Conservation (phyloP, 2,329 filamentous ascomycete genomes). For the Corinectria fuckeliana region DNA sequence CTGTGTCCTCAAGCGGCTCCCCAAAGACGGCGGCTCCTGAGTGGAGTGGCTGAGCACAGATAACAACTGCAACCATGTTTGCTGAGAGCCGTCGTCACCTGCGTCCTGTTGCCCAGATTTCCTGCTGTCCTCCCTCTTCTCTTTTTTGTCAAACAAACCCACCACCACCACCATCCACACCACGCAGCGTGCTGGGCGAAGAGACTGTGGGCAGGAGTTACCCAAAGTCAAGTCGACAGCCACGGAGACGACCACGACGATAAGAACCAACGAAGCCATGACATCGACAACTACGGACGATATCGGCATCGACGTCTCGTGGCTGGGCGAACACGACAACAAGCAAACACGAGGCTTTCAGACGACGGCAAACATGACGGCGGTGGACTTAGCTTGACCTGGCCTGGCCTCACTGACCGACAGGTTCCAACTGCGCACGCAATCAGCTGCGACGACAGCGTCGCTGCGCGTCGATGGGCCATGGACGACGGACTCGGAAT, state of each 20-base stretch:
- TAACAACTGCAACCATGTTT: constrained; percentile 1
- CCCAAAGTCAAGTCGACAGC: neutral
- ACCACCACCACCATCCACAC: constrained; percentile 14
- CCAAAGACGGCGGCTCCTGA: neutral
- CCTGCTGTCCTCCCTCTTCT: constrained; percentile 33
- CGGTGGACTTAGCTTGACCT: constrained; percentile 20
- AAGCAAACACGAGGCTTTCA: constrained; percentile 26
- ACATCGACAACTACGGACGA: constrained; percentile 11
- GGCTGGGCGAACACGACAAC: constrained; percentile 29
- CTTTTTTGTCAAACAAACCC: constrained; percentile 32
- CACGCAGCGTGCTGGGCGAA: constrained; percentile 19
- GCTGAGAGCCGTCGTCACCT: constrained; percentile 23
- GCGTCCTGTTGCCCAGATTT: constrained; percentile 26
- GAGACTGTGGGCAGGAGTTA: neutral
- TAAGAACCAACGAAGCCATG: neutral
- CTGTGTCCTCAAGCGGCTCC: constrained; percentile 20
- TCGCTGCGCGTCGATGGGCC: constrained; percentile 35
- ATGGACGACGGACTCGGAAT: constrained; percentile 34
- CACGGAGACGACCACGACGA: neutral
- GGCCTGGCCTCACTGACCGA: constrained; percentile 23
- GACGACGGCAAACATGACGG: constrained; percentile 16
- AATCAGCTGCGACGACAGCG: constrained; percentile 33
- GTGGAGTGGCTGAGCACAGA: constrained; percentile 18
- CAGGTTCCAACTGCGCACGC: constrained; percentile 36
- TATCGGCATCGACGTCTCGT: constrained; percentile 21